Evolutionary conservation across 2,329 filamentous ascomycete species (phyloP).

Genomic region (Talaromyces sp.): DNA sequence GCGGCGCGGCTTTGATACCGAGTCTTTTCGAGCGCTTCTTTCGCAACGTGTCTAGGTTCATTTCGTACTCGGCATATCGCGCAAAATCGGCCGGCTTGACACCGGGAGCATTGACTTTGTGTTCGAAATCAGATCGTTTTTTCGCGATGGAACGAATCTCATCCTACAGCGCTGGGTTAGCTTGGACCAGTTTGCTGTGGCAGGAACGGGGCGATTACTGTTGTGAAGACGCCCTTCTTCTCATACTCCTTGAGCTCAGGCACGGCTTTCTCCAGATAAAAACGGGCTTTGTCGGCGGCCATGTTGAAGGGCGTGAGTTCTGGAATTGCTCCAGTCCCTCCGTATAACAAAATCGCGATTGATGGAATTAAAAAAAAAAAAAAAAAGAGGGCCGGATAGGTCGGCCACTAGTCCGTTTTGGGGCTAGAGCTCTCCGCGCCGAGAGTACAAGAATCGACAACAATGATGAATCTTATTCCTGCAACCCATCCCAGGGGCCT

Average conservation of each 20-base stretch:
- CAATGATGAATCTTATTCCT: not conserved
- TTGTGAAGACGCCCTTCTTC: conserved; percentile 82
- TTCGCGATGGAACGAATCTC: conserved; percentile 85
- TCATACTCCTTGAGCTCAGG: conserved; percentile 90
- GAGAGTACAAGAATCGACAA: not conserved
- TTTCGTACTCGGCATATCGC: conserved; percentile 70
- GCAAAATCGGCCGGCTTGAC: conserved; percentile 73
- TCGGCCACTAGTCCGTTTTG: not conserved
- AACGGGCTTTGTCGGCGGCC: conserved; percentile 91
- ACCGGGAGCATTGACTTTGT: conserved; percentile 78
- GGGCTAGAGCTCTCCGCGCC: not conserved
- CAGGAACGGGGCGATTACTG: conserved; percentile 43
- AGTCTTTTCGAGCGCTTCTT: conserved; percentile 78
- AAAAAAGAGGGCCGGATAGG: not conserved
- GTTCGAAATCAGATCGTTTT: conserved; percentile 90
- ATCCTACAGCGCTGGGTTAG: conserved; percentile 50
- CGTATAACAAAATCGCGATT: not conserved
- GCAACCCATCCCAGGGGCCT: conserved; percentile 2
- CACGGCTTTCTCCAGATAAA: conserved; percentile 86
- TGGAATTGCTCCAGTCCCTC: not conserved
- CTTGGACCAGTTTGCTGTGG: not conserved
- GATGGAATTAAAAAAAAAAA: not conserved
- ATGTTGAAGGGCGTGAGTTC: conserved; percentile 43
- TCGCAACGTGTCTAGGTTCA: conserved; percentile 66
- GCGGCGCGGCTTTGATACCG: conserved; percentile 65